A percentile compares a stretch with the other conserved stretches of the same genome.
These are phyloP conservation scores for Penicillium vulpinum DNA, from an alignment of 2,329 filamentous ascomycete species.

Conservation along the genomic window DNA sequence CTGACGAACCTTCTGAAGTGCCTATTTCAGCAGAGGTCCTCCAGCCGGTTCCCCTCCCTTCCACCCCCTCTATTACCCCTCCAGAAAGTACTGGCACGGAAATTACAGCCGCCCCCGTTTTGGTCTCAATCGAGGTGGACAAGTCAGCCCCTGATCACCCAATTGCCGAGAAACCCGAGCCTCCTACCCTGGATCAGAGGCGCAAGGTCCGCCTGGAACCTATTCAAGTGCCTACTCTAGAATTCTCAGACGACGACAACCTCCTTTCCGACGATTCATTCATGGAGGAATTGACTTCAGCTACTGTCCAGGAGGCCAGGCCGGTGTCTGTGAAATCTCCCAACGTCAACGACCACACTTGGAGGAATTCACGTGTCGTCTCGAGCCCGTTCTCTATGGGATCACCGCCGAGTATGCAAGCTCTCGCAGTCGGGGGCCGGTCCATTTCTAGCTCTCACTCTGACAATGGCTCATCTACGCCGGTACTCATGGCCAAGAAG, in stretches of 20 bases:
- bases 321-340: conserved; percentile 81
- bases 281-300: conserved; percentile 81
- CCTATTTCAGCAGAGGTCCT: conserved; percentile 12
- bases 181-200: conserved; percentile 33
- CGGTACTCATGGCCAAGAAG: conserved; percentile 66
- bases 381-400: conserved; percentile 39
- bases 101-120: conserved; percentile 19
- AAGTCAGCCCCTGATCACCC: conserved; percentile 25
- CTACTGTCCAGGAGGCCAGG: conserved; percentile 79
- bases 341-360: conserved; percentile 36
- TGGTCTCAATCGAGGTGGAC: conserved; percentile 23
- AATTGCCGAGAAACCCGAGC: conserved; percentile 21
- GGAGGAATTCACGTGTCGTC: conserved; percentile 42
- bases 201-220: conserved; percentile 50
- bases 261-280: conserved; percentile 67
- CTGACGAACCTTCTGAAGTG: conserved; percentile 16
- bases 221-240: conserved; percentile 48
- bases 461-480: conserved; percentile 34
- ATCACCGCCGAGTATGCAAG: conserved; percentile 30
- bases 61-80: conserved; percentile 18
- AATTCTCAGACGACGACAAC: conserved; percentile 46
- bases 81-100: conserved; percentile 19
- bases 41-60: conserved; percentile 20
- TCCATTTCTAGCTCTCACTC: conserved; percentile 42
- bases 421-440: conserved; percentile 35